Base-by-base conservation (phyloP, 805 yeast genomes). In the Hanseniaspora guilliermondii region DNA sequence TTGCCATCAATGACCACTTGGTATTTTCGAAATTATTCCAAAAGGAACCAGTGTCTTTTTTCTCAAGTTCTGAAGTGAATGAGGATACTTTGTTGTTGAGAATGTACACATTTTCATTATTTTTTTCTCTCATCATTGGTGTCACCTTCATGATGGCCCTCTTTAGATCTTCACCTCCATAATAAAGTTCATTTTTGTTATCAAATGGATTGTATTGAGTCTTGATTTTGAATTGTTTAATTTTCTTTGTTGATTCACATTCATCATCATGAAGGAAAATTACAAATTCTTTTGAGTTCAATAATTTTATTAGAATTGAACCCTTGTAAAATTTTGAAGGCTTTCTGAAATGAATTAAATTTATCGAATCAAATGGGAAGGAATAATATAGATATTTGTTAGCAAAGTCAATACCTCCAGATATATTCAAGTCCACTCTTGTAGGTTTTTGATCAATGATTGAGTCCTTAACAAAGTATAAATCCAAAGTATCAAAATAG, bases 241-340 rank as follows among this genome's bases (percentile, higher is more conserved):
- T 82, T 57, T 75, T 68, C 49, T 76, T 70, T 0, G 95, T 87
- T 40, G 91, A 83, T 6, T 86, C 82, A 35, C 83, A 78, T 60
- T 85, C 89, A 54, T 85, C 84, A 64, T 93, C 98, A 67, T 93
- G 98, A 71, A 93, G 89, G 66, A 89, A 93, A 40, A 93, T 62
- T 4, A 88, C 83, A 0, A 97, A 97, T 17, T 87, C 68, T 44
- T 80, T 78, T 54, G 79, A 83, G 8, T 79, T 79, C 41, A 70
- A 78, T 1, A 91, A 78, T 66, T 87, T 83, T 30, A 93, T 67
- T 1, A 87, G 71, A 16, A 91, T 70, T 0, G 96, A 85, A 0
- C 99, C 99, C 68, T 77, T 79, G 96, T 97, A 91, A 80, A 88
- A 82, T 12, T 69, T 63, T 2, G 88, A 80, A 6, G 96, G 97